Conservation (phyloP, 768 basidiomycete species). For the Myochromella boudieri region DNA sequence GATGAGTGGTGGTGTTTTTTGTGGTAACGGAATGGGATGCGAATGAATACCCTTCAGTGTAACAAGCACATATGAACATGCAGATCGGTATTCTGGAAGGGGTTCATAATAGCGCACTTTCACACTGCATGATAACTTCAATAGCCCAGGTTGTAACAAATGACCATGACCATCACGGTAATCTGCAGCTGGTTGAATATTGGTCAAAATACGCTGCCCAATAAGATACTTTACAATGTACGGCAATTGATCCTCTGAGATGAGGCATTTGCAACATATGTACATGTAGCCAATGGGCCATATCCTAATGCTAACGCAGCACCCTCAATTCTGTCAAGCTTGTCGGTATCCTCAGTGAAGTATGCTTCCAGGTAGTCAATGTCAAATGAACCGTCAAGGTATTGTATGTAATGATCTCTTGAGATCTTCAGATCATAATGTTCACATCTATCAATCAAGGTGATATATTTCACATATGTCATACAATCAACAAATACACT, state of each 20-base stretch:
- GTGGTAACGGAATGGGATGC: conserved; percentile 21
- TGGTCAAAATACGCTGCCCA: neutral
- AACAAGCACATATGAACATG: conserved; percentile 18
- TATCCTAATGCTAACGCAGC: conserved; percentile 10
- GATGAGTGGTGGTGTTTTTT: conserved; percentile 19
- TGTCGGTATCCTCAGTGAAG: conserved; percentile 18
- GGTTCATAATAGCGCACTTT: conserved; percentile 15
- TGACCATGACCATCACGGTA: neutral
- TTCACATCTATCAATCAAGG: conserved; percentile 3
- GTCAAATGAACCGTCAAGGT: conserved; percentile 16
- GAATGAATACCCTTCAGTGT: conserved; percentile 10
- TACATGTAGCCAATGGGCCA: conserved; percentile 17
- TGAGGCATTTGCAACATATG: conserved; percentile 16
- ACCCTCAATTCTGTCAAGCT: conserved; percentile 21
- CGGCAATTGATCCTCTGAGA: neutral
- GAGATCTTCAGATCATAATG: conserved; percentile 1
- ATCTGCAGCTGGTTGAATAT: neutral
- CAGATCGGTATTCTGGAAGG: neutral
- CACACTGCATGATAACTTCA: conserved; percentile 10
- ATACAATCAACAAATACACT: too few relatives aligned
- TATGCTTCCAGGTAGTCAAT: conserved; percentile 21
- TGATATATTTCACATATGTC: too few relatives aligned
- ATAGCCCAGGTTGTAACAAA: conserved; percentile 14
- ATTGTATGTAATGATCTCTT: conserved; percentile 3
- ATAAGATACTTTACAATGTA: neutral